Evolutionary conservation across 2,329 filamentous ascomycete genomes (phyloP), one percentile per base, ranked within the genome.

Genomic region (Xylaria polymorpha): DNA sequence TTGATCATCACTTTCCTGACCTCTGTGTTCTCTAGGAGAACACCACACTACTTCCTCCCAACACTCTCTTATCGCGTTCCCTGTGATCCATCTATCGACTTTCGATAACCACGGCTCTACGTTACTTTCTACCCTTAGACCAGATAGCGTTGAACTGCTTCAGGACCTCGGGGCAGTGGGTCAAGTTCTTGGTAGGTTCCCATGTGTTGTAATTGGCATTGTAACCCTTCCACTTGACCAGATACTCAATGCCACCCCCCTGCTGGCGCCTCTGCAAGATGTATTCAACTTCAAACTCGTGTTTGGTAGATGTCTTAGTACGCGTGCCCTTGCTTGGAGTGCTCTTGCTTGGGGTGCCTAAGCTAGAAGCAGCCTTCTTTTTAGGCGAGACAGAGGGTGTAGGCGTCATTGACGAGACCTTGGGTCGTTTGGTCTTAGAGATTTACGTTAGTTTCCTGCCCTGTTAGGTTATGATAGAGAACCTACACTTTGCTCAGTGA

Each of bases 201-300:
- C 87, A 89, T 0, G 85, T 87, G 67, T 84, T 87, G 0, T 85
- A 74, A 20, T 79, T 76, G 0, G 72, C 69, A 0, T 79, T 60
- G 63, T 81, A 88, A 0, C 83, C 84, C 71, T 83, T 82, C 87
- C 87, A 89, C 75, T 88, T 87, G 62, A 89, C 81, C 3, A 79
- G 69, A 74, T 85, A 89, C 73, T 82, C 62, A 1, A 41, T 53
- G 0, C 10, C 61, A 8, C 73, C 69, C 76, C 69, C 81, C 78
- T 67, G 80, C 74, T 68, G 78, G 4, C 74, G 77, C 0, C 79
- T 80, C 20, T 81, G 80, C 12, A 86, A 60, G 39, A 88, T 84
- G 3, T 75, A 72, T 72, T 88, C 85, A 0, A 88, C 84, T 61
- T 84, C 81, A 75, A 80, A 87, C 3, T 75, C 74, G 4, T 32